Percentiles rank a stretch among this genome's conserved stretches.
phyloP scores from a whole-genome alignment of 2,329 filamentous ascomycete species.

The Cadophora gregata region DNA sequence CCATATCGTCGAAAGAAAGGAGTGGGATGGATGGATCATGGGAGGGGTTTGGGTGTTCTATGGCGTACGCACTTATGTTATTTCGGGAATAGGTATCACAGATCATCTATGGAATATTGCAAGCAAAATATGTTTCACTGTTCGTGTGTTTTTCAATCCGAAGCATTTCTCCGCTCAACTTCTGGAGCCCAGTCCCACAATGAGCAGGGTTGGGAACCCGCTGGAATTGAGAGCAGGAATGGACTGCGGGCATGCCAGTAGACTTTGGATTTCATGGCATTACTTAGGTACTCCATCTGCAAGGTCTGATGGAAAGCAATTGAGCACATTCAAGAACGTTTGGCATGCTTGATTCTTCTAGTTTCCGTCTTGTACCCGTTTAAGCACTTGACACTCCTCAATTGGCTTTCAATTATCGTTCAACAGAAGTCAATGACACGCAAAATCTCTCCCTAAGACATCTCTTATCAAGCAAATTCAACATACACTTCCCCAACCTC shows the following conservation, averaged over 20 bases:
- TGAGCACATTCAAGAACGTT: background rate
- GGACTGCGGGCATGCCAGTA: background rate
- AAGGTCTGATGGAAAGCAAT: background rate
- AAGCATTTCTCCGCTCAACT: background rate
- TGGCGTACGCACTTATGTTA: constrained; percentile 11
- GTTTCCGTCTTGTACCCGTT: no score
- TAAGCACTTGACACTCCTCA: no score
- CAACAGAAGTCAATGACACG: background rate
- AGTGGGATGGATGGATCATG: constrained; percentile 9
- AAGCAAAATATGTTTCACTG: background rate
- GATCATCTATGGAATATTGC: constrained; percentile 5
- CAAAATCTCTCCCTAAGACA: background rate
- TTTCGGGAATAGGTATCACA: constrained; percentile 13
- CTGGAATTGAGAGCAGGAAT: background rate
- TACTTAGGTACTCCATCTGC: background rate
- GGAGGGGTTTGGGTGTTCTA: constrained; percentile 15
- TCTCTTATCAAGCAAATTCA: background rate
- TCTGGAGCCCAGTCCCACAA: background rate
- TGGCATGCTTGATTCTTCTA: no score
- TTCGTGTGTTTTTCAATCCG: background rate
- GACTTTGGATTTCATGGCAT: background rate
- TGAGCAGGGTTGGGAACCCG: background rate
- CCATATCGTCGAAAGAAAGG: constrained; percentile 8
- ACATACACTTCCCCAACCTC: background rate
- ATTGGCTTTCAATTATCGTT: background rate